phyloP scores from a whole-genome alignment of 306 rosid genomes.

The Neltuma alba region DNA sequence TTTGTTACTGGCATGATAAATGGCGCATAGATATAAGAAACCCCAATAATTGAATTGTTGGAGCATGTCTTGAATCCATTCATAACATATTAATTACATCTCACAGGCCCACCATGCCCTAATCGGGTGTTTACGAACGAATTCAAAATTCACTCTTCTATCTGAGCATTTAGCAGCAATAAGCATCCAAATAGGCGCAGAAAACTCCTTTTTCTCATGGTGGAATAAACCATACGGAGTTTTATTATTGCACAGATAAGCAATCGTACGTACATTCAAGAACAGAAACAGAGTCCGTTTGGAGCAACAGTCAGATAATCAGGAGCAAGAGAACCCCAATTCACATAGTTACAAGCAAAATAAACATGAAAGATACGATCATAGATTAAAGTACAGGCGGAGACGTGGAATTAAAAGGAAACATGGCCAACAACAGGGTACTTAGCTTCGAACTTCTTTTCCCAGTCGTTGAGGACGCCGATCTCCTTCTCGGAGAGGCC shows the following conservation, averaged over 20 bases:
- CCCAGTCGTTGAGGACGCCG: constrained; percentile 94
- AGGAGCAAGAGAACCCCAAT: neutral
- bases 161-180: neutral
- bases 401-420: constrained; percentile 35
- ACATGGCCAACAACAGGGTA: constrained; percentile 83
- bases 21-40: neutral
- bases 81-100: neutral
- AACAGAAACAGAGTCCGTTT: constrained; percentile 8
- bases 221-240: neutral
- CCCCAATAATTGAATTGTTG: neutral
- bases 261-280: neutral
- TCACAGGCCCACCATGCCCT: neutral
- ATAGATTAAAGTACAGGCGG: neutral
- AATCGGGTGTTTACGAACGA: neutral
- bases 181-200: neutral
- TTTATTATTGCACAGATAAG: neutral
- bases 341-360: neutral
- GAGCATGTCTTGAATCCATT: no score
- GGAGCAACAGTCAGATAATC: neutral
- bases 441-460: constrained; percentile 91
- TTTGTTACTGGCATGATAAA: neutral
- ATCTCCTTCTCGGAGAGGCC: constrained; percentile 97
- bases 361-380: neutral
- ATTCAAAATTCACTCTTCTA: neutral
- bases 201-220: neutral